These are phyloP conservation scores for Mikania micrantha DNA, from an alignment of 129 eudicot species.

Conservation along the genomic window DNA sequence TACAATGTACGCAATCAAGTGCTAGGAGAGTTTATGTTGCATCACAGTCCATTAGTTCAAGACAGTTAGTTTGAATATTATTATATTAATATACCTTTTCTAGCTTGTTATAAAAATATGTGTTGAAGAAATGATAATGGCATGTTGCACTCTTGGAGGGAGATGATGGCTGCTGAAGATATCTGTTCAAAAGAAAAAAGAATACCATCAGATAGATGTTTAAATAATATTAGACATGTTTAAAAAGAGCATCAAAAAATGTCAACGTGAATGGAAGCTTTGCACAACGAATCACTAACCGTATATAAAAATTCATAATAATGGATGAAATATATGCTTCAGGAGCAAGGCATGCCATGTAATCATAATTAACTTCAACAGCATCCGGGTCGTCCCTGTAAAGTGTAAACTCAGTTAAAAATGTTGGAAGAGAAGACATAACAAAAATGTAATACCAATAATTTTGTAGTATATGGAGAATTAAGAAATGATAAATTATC, in stretches of 20 bases:
- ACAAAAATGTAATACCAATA: background rate
- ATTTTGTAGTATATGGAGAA: background rate
- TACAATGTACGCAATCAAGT: background rate
- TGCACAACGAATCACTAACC: conserved; percentile 38
- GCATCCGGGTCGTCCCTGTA: conserved; percentile 74
- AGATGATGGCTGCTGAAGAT: conserved; percentile 50
- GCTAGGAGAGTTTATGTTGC: background rate
- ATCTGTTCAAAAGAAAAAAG: conserved; percentile 39
- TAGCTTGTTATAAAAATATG: conserved; percentile 82
- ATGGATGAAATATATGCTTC: conserved; percentile 78
- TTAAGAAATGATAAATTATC: conserved; percentile 6
- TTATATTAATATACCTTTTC: conserved; percentile 53
- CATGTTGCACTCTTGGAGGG: conserved; percentile 17
- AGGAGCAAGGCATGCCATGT: conserved; percentile 78
- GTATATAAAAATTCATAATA: conserved; percentile 80
- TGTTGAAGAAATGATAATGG: conserved; percentile 71
- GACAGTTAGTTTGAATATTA: background rate
- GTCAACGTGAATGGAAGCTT: background rate
- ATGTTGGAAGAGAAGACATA: background rate
- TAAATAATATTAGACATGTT: background rate
- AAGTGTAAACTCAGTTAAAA: conserved; percentile 31
- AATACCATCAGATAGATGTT: background rate
- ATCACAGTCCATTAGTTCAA: background rate
- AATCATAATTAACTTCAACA: conserved; percentile 50
- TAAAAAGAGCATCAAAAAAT: background rate